Conservation (phyloP, 202 grass and related monocot species). For the Zoysia matrella region DNA sequence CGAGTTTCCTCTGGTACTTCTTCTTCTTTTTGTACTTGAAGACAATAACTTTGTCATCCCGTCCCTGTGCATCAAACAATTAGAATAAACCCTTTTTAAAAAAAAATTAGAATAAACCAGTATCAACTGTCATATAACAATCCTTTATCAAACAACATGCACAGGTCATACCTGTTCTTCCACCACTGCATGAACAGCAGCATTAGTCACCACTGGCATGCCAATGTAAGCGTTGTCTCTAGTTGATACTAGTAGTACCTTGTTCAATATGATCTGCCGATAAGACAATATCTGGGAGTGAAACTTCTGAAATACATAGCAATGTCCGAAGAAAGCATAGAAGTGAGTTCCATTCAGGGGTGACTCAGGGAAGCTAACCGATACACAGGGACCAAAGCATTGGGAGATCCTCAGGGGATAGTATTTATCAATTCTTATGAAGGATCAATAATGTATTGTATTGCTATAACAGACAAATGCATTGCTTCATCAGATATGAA, state of each 20-base stretch:
- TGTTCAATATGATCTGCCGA: slow-evolving; percentile 92
- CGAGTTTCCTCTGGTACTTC: slow-evolving; percentile 89
- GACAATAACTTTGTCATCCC: slow-evolving; percentile 85
- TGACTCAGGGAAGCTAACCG: slow-evolving; percentile 19
- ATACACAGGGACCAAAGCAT: not conserved
- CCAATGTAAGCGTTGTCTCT: slow-evolving; percentile 90
- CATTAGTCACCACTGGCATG: slow-evolving; percentile 95
- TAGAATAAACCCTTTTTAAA: not conserved
- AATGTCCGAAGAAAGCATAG: not conserved
- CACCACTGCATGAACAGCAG: slow-evolving; percentile 87
- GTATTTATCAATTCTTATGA: not conserved
- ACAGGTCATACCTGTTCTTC: slow-evolving; percentile 76
- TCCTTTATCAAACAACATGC: not conserved
- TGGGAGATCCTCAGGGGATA: not conserved
- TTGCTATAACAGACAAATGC: slow-evolving; percentile 20
- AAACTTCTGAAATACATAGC: slow-evolving; percentile 28
- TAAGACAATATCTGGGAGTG: not conserved
- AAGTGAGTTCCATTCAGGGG: not conserved
- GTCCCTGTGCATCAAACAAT: slow-evolving; percentile 67
- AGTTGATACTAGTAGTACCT: slow-evolving; percentile 91
- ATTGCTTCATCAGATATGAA: slow-evolving; percentile 10
- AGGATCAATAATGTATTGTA: not conserved
- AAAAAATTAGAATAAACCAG: not conserved
- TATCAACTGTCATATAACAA: slow-evolving; percentile 21
- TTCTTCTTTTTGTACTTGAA: slow-evolving; percentile 97